Base-by-base conservation (phyloP, 306 rosid species). In the Dicorynia guianensis region DNA sequence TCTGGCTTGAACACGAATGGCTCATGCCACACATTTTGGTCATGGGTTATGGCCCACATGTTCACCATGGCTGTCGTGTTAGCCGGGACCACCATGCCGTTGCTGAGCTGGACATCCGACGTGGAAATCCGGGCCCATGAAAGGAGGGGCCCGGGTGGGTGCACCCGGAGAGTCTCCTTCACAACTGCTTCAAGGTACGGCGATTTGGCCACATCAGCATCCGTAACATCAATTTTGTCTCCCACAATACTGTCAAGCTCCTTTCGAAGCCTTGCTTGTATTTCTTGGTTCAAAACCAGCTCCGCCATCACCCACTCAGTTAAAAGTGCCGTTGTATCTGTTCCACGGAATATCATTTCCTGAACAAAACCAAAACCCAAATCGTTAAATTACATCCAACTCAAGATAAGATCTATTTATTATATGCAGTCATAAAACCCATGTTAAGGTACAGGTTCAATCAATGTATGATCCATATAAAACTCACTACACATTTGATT, bases 301-400 rank as follows among this genome's bases (percentile, higher is more conserved):
- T 85, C 87, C 0, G 87, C 89, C 87, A 85, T 76, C 47, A 81
- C 52, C 89, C 89, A 79, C 55, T 85, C 89, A 0, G 85, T 82
- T 30, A 85, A 60, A 56, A 85, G 87, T 14, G 87, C 87, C 2
- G 79, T 74, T 12, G 89, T 82, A 50, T 85, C 89, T 0, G 89
- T 82, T 13, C 89, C 89, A 57, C 89, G 85, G 50, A 85, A 85
- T 59, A 85, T 79, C 89, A 85, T 85, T 69, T 85, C 87, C 89
- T 84, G 78, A 75, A 54, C 0, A 12, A 0, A 38, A 15, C 6
- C 49, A 67, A 15, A 65, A 12, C 44, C 55, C 40, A 53, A 70
- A 14, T 34, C 69, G 8, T 14, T 20, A 25, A 25, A 25, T 25
- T 25, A 25, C 30, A 25, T 25, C 30, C 30, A 25, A 25, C n/a